phyloP scores from a whole-genome alignment of 2,329 filamentous ascomycete genomes.

The Teratosphaeria destructans region DNA sequence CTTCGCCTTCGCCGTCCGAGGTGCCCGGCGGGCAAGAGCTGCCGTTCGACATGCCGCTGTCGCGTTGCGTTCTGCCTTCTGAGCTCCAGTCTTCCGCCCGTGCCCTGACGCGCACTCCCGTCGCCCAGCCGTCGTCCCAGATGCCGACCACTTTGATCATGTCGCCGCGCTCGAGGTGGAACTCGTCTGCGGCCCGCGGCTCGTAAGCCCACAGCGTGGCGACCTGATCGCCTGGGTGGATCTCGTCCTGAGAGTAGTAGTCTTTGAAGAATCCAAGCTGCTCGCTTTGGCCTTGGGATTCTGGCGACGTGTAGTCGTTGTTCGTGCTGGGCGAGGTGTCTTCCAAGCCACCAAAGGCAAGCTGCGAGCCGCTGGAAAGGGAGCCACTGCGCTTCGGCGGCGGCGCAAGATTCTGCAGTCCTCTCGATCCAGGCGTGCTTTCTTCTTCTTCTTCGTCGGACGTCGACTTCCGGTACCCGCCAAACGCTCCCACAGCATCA shows the following conservation, averaged over 20 bases:
- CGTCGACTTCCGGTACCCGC: conserved; percentile 41
- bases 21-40: conserved; percentile 31
- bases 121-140: conserved; percentile 99
- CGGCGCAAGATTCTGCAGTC: conserved; percentile 49
- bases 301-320: conserved; percentile 73
- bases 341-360: conserved; percentile 33
- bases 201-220: conserved; percentile 94
- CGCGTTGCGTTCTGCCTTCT: conserved; percentile 54
- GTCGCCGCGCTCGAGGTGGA: conserved; percentile 83
- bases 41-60: conserved; percentile 85
- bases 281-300: conserved; percentile 86
- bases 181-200: conserved; percentile 85
- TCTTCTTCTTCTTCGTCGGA: conserved; percentile 56
- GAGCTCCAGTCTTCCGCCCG: conserved; percentile 82
- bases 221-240: conserved; percentile 82
- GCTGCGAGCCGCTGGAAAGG: conserved; percentile 71
- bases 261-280: conserved; percentile 96
- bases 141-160: conserved; percentile 98
- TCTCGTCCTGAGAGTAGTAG: conserved; percentile 96
- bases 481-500: conserved; percentile 25
- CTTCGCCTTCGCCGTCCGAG: conserved; percentile 51
- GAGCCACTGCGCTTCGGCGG: conserved; percentile 66
- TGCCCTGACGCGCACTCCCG: conserved; percentile 73
- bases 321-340: conserved; percentile 65
- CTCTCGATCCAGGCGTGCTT: conserved; percentile 48